These are phyloP conservation scores for Moringa oleifera DNA, from an alignment of 345 rosid genomes.

Conservation along the genomic window DNA sequence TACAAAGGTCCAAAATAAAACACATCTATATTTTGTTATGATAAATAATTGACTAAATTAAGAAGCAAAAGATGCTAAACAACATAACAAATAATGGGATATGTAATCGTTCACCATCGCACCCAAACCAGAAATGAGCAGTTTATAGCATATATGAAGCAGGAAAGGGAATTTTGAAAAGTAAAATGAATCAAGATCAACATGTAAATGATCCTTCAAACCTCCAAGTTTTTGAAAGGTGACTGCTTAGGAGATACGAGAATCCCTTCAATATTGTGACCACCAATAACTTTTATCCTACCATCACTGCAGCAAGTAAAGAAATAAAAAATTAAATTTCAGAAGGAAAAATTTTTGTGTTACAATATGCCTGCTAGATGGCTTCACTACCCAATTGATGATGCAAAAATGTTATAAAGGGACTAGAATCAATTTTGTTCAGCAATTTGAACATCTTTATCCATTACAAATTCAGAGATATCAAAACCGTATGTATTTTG, in stretches of 20 bases:
- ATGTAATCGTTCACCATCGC: neutral
- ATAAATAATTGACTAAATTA: neutral
- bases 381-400: neutral
- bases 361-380: neutral
- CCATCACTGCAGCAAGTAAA: slow-evolving; percentile 54
- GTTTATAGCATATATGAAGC: neutral
- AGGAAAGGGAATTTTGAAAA: neutral
- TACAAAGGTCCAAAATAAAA: slow-evolving; percentile 13
- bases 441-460: neutral
- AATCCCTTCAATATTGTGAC: slow-evolving; percentile 70
- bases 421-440: neutral
- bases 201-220: slow-evolving; percentile 16
- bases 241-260: slow-evolving; percentile 62
- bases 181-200: neutral
- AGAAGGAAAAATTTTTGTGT: neutral
- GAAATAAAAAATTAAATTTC: slow-evolving; percentile 2
- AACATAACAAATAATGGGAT: neutral
- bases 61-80: neutral
- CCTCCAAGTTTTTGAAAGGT: slow-evolving; percentile 76
- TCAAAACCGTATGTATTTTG: neutral
- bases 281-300: slow-evolving; percentile 83
- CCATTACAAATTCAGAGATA: neutral
- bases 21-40: neutral
- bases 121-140: neutral
- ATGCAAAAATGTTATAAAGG: neutral